phyloP scores from a whole-genome alignment of 164 flowering plant species.

The Tetracentron sinense region DNA sequence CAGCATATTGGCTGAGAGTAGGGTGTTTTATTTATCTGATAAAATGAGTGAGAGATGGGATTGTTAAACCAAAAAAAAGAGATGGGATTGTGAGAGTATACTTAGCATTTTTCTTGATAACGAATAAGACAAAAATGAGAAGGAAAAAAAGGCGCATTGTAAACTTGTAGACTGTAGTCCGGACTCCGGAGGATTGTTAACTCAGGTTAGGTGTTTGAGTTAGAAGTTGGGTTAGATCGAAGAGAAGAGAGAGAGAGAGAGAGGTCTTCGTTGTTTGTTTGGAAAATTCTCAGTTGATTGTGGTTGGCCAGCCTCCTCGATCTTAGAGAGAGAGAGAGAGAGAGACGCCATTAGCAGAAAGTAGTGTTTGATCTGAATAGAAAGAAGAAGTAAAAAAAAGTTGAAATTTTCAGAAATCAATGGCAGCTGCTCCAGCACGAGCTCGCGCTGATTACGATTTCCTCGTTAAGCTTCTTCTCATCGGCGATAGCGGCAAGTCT shows the following conservation, averaged over 20 bases:
- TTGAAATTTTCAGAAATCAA: conserved; percentile 12
- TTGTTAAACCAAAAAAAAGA: too few relatives aligned
- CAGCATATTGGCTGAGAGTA: too few relatives aligned
- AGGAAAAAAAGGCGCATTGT: too few relatives aligned
- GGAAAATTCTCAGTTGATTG: too few relatives aligned
- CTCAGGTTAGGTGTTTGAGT: not conserved
- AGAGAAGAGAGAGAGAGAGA: not conserved
- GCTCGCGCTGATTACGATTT: conserved; percentile 52
- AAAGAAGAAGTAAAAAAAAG: not conserved
- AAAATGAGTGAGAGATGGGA: too few relatives aligned
- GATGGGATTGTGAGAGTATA: too few relatives aligned
- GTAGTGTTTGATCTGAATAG: not conserved
- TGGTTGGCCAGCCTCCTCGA: too few relatives aligned
- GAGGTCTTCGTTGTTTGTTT: too few relatives aligned
- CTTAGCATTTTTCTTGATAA: too few relatives aligned
- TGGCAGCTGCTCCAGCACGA: conserved; percentile 46
- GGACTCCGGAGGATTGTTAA: not conserved
- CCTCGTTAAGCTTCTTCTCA: conserved; percentile 41
- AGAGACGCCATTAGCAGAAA: not conserved
- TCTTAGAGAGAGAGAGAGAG: conserved; percentile 2
- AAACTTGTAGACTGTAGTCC: too few relatives aligned
- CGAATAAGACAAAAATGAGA: too few relatives aligned
- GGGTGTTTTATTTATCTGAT: too few relatives aligned
- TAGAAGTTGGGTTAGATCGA: not conserved
- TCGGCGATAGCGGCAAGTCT: conserved; percentile 44